These are phyloP conservation scores for Ceratocystiopsis sp. DNA, from an alignment of 2,329 filamentous ascomycete genomes.

Conservation along the genomic window DNA sequence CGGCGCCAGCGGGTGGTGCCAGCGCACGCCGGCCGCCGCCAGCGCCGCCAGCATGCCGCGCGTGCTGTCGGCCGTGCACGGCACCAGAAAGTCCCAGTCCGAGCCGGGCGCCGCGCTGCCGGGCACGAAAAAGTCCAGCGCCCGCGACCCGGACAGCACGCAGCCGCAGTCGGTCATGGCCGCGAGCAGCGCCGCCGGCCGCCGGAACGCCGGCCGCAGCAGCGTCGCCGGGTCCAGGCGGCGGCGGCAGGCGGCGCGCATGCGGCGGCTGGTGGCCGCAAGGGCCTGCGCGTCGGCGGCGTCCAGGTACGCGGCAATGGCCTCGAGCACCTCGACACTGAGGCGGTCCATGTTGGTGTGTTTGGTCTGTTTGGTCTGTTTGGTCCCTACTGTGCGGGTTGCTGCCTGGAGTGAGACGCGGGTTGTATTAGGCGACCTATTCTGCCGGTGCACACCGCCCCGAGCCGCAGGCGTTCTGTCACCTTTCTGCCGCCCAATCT, in stretches of 20 bases:
- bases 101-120: constrained; percentile 3
- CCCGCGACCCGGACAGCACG: constrained; percentile 6
- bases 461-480: no score
- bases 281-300: constrained; percentile 2
- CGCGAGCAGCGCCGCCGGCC: constrained; percentile 4
- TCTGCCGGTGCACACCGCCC: no score
- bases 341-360: constrained; percentile 7
- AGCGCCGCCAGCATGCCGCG: constrained; percentile 8
- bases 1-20: constrained; percentile 1
- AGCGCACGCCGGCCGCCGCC: constrained; percentile 3
- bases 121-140: constrained; percentile 8
- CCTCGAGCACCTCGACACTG: constrained; percentile 7
- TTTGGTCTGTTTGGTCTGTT: background rate
- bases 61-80: constrained; percentile 1
- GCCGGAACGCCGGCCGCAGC: constrained; percentile 1
- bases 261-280: background rate
- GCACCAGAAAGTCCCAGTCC: constrained; percentile 9
- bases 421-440: no score
- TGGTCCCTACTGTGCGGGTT: no score
- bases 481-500: no score
- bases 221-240: constrained; percentile 6
- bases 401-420: no score
- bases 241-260: background rate
- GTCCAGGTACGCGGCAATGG: constrained; percentile 1
- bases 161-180: constrained; percentile 8